Percentiles rank a stretch among this genome's conserved stretches.
Evolutionary conservation across 805 yeast species (phyloP).

Genomic region (Yarrowia sp.): DNA sequence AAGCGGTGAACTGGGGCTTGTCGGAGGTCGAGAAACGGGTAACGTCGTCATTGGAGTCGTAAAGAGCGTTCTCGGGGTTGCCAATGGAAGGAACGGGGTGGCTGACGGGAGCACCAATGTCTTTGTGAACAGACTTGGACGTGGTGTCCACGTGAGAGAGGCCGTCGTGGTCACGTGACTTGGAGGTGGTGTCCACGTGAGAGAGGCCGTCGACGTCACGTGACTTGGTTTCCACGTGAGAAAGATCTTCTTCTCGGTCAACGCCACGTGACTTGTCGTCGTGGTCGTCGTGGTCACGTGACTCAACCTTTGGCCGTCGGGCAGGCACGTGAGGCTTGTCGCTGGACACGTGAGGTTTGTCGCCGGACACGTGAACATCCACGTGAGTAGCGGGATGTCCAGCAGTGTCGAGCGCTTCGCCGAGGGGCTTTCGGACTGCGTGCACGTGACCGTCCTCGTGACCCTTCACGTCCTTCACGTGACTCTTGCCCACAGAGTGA

Average conservation of each 20-base stretch:
- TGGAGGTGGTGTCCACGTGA: background rate
- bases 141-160: background rate
- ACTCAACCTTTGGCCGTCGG: background rate
- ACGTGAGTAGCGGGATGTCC: constrained; percentile 2
- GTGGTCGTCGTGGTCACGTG: background rate
- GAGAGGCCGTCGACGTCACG: too few relatives aligned
- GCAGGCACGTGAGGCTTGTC: background rate
- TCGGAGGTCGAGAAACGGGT: background rate
- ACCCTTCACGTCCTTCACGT: background rate
- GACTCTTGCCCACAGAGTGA: background rate
- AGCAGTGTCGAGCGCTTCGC: background rate
- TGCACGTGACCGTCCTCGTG: background rate
- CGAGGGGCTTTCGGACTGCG: background rate
- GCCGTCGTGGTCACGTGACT: background rate
- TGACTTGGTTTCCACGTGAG: too few relatives aligned
- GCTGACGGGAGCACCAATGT: background rate
- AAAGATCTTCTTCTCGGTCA: too few relatives aligned
- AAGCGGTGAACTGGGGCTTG: background rate
- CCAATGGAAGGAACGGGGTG: background rate
- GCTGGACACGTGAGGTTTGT: too few relatives aligned
- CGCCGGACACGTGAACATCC: too few relatives aligned
- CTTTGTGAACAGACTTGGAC: constrained; percentile 2
- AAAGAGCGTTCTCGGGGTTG: background rate
- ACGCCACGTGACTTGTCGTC: too few relatives aligned
- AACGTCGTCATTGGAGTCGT: constrained; percentile 6